phyloP scores from a whole-genome alignment of 1,284 basidiomycete genomes.

The Phenoliferia sp. region DNA sequence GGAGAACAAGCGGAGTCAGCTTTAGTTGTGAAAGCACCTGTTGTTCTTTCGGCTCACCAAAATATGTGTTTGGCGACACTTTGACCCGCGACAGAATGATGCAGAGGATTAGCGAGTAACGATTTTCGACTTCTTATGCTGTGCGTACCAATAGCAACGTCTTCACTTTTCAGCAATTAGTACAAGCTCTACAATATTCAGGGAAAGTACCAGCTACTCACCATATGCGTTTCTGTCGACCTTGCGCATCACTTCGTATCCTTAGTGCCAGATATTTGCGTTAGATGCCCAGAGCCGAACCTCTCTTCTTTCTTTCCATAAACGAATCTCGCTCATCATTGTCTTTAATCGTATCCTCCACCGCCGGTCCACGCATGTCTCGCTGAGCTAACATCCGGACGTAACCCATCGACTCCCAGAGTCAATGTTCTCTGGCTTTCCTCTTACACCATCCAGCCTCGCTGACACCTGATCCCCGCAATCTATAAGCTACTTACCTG shows the following conservation, averaged over 20 bases:
- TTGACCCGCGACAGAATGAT: background rate
- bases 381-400: no score
- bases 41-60: conserved; percentile 64
- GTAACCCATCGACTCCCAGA: background rate
- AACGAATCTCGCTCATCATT: conserved; percentile 55
- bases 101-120: conserved; percentile 40
- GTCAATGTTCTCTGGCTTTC: background rate
- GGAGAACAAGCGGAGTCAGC: background rate
- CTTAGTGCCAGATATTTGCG: conserved; percentile 50
- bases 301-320: background rate
- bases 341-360: no score
- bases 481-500: background rate
- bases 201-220: background rate
- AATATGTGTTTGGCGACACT: conserved; percentile 69
- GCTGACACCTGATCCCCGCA: background rate
- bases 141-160: conserved; percentile 27
- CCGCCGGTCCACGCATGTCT: no score
- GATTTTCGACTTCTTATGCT: no score
- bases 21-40: background rate
- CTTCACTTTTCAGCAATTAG: no score
- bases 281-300: conserved; percentile 48
- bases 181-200: background rate
- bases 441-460: background rate
- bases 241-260: conserved; percentile 48
- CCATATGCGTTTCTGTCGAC: conserved; percentile 40